Evolutionary conservation across 75 land plant genomes (phyloP).

Genomic region (Chamaecyparis obtusa): DNA sequence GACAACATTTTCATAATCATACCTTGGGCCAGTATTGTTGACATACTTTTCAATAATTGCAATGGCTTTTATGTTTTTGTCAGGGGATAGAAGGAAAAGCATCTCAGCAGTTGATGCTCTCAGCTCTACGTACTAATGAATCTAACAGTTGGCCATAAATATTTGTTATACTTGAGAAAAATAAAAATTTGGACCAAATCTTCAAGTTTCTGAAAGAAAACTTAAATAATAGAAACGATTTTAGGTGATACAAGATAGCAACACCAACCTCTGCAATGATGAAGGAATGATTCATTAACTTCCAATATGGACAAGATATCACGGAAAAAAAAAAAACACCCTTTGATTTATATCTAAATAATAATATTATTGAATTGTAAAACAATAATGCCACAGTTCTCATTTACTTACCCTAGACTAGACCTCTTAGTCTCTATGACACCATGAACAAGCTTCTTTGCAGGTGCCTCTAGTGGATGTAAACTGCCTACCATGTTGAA

Average conservation of each 20-base stretch:
- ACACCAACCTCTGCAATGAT: constrained; percentile 61
- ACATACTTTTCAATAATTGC: constrained; percentile 72
- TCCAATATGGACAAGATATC: background rate
- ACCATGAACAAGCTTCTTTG: constrained; percentile 66
- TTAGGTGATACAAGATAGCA: background rate
- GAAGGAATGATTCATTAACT: constrained; percentile 66
- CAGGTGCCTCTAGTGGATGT: constrained; percentile 49
- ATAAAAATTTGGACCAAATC: background rate
- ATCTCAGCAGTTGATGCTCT: constrained; percentile 28
- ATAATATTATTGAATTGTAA: background rate
- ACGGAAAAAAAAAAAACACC: background rate
- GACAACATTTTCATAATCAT: too few relatives aligned
- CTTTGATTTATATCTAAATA: background rate
- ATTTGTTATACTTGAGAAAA: background rate
- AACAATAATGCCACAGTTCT: background rate
- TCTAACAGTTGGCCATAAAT: constrained; percentile 31
- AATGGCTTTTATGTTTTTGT: too few relatives aligned
- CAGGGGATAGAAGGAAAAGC: too few relatives aligned
- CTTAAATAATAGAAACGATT: background rate
- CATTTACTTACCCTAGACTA: constrained; percentile 48
- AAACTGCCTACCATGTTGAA: constrained; percentile 65
- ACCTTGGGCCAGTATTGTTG: constrained; percentile 10
- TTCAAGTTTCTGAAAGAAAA: background rate
- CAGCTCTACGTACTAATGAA: constrained; percentile 86
- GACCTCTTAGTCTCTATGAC: constrained; percentile 76